Conservation (phyloP, 2,329 filamentous ascomycete species). For the Dryadomyces quercus-mongolicae region DNA sequence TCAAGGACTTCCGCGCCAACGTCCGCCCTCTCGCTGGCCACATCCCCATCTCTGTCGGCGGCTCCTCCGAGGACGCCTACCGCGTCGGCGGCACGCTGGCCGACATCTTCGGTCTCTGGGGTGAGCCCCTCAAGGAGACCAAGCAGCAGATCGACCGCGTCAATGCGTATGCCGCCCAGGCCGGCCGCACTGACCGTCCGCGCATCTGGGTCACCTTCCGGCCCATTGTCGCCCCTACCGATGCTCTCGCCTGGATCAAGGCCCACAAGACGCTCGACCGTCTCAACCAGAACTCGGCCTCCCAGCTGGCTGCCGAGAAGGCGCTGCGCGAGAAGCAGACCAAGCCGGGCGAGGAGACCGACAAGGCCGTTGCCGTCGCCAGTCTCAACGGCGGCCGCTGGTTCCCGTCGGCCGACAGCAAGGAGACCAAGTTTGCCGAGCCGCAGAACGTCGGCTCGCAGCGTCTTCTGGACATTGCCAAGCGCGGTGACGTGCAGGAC, state of each 20-base stretch:
- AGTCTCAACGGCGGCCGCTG: too few relatives aligned
- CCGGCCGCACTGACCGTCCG: conserved; percentile 40
- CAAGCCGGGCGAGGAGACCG: too few relatives aligned
- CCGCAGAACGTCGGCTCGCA: conserved; percentile 50
- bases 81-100: conserved; percentile 44
- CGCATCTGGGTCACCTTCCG: conserved; percentile 54
- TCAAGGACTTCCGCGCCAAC: conserved; percentile 43
- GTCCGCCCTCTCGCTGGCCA: conserved; percentile 40
- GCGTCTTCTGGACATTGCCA: conserved; percentile 44
- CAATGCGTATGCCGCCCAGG: conserved; percentile 44
- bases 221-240: conserved; percentile 47
- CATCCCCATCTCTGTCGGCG: conserved; percentile 47
- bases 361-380: too few relatives aligned
- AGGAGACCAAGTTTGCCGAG: conserved; percentile 2
- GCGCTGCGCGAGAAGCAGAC: neutral
- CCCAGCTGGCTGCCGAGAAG: conserved; percentile 2
- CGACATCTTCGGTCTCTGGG: conserved; percentile 54
- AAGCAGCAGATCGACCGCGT: conserved; percentile 50
- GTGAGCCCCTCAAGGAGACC: conserved; percentile 50
- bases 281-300: conserved; percentile 26
- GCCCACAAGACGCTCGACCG: conserved; percentile 42
- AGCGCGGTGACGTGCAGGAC: conserved; percentile 44
- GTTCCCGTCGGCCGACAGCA: neutral
- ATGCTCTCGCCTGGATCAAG: conserved; percentile 50
- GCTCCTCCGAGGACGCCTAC: conserved; percentile 46